These are phyloP conservation scores for Cercospora berteroae DNA, from an alignment of 2,329 filamentous ascomycete genomes.

Conservation along the genomic window DNA sequence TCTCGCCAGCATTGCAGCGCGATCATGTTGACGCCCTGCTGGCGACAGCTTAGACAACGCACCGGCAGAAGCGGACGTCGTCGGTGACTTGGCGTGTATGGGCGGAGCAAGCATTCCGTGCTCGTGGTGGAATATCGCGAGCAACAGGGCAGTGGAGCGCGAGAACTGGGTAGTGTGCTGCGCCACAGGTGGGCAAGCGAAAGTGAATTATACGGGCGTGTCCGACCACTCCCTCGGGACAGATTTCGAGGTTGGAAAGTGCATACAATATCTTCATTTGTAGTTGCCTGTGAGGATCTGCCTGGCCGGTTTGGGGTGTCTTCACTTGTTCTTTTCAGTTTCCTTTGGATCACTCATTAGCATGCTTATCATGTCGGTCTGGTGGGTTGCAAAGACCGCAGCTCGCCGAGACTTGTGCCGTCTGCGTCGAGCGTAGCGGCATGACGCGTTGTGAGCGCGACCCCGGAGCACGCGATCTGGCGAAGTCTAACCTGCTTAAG, in stretches of 20 bases:
- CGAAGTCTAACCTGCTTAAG: slow-evolving; percentile 13
- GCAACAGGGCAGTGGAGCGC: slow-evolving; percentile 8
- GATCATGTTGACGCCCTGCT: background rate
- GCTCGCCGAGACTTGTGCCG: slow-evolving; percentile 5
- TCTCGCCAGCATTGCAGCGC: slow-evolving; percentile 10
- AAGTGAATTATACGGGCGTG: slow-evolving; percentile 11
- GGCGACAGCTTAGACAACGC: background rate
- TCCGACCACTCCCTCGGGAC: slow-evolving; percentile 5
- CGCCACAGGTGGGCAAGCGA: slow-evolving; percentile 15
- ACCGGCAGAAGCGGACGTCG: background rate
- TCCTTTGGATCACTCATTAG: background rate
- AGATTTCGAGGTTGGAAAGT: background rate
- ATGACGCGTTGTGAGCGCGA: slow-evolving; percentile 14
- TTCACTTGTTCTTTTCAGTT: background rate
- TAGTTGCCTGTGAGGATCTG: background rate
- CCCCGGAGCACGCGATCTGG: slow-evolving; percentile 13
- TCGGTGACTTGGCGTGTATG: slow-evolving; percentile 9
- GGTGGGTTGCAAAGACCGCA: background rate
- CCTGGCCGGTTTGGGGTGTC: background rate
- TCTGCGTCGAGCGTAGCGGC: background rate
- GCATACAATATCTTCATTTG: background rate
- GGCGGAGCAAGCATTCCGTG: slow-evolving; percentile 8
- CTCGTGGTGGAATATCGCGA: slow-evolving; percentile 1
- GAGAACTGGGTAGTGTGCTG: slow-evolving; percentile 10
- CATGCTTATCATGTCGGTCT: background rate